Evolutionary conservation across 2,329 filamentous ascomycete species (phyloP), one percentile per base, ranked within the genome.

Genomic region (Stagonosporopsis tanaceti): DNA sequence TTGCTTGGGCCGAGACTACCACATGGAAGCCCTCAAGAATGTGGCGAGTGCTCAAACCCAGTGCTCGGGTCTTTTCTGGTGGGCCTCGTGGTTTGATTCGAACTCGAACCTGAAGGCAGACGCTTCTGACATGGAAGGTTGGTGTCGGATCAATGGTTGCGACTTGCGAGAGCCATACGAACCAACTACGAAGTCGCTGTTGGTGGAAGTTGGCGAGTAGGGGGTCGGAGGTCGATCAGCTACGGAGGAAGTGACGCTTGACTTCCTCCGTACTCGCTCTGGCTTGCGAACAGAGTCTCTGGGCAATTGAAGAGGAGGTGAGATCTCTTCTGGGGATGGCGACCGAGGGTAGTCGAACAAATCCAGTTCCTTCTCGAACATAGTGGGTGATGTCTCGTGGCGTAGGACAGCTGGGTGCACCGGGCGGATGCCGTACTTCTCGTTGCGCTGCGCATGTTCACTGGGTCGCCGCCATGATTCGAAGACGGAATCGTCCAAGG

Each of bases 401-500:
- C 70, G 69, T 37, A 69, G 51, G 22, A 73, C 59, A 30, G 65
- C 64, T 22, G 70, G 64, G 38, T 63, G 62, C 14, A 67, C 65
- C 4, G 72, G 65, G 35, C 63, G 67, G 47, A 75, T 75, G 44
- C 64, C 66, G 58, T 75, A 73, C 61, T 75, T 76, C 39, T 76
- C 72, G 17, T 69, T 68, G 32, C 69, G 71, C 48, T 73, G 65
- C 38, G 70, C 70, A 53, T 76, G 73, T 51, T 75, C 72, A 62
- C 73, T 76, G 14, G 75, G 75, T 37, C 74, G 61, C 46, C 75
- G 67, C 75, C 75, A 77, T 44, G 75, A 77, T 64, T 77, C 75
- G 50, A 77, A 77, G 61, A 76, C 75, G 53, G 75, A 75, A 41
- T 77, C 75, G 62, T 76, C 74, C 41, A 77, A 61, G 50, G 75